Conservation (phyloP, 768 basidiomycete species). For the Lactarius evosmus region DNA sequence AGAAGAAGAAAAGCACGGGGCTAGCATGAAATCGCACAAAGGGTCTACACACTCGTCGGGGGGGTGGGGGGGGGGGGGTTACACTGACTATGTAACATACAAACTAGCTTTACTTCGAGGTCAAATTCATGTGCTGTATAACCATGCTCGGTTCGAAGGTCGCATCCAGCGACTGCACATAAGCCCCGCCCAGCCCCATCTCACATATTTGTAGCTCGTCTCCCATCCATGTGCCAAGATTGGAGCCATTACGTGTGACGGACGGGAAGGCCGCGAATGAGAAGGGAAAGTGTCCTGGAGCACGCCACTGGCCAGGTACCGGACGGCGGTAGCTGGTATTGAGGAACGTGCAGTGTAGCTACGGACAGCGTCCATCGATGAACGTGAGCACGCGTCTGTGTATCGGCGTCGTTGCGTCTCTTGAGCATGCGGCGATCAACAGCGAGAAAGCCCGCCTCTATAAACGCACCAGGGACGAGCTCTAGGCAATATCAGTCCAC, state of each 20-base stretch:
- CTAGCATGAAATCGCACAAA: no score
- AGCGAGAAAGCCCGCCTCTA: conserved; percentile 34
- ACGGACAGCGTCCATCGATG: no score
- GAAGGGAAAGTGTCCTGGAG: conserved; percentile 38
- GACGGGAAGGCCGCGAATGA: conserved; percentile 35
- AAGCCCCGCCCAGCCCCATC: conserved; percentile 67
- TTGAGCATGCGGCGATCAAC: conserved; percentile 38
- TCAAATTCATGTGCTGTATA: background rate
- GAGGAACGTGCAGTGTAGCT: conserved; percentile 41
- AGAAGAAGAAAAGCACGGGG: no score
- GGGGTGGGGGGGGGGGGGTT: no score
- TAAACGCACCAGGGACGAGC: conserved; percentile 34
- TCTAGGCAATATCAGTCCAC: conserved; percentile 31
- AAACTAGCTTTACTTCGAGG: no score
- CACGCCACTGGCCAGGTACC: conserved; percentile 26
- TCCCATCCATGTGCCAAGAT: conserved; percentile 54
- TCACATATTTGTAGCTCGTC: conserved; percentile 62
- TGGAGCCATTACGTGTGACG: conserved; percentile 30
- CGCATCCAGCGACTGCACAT: conserved; percentile 40
- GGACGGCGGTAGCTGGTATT: conserved; percentile 39
- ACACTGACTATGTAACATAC: no score
- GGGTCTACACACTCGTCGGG: no score
- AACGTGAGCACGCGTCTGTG: background rate
- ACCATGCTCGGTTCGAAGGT: conserved; percentile 6
- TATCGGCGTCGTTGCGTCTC: conserved; percentile 27